phyloP scores from a whole-genome alignment of 2,329 filamentous ascomycete species.

The Diaporthe longicolla region DNA sequence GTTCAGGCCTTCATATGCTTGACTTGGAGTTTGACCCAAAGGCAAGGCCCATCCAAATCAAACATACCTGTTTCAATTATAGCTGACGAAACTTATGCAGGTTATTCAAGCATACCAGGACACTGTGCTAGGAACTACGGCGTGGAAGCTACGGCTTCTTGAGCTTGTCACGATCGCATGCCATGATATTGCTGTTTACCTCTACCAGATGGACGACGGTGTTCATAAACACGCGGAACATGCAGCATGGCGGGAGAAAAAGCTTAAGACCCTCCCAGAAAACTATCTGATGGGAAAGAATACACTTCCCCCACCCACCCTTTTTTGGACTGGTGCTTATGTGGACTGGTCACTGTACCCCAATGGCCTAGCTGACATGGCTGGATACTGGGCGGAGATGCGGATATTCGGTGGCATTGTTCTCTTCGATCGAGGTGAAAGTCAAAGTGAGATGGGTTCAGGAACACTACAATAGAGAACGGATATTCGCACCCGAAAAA shows the following conservation, averaged over 20 bases:
- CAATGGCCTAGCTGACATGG: constrained; percentile 16
- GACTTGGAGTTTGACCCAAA: neutral
- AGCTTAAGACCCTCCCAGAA: neutral
- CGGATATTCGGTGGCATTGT: constrained; percentile 18
- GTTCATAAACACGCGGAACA: constrained; percentile 19
- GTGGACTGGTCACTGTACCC: constrained; percentile 3
- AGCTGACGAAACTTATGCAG: neutral
- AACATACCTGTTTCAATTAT: neutral
- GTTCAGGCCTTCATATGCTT: constrained; percentile 3
- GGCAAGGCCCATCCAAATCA: neutral
- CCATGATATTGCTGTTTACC: constrained; percentile 17
- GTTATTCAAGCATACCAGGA: neutral
- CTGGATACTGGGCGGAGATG: constrained; percentile 15
- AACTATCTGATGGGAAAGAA: neutral
- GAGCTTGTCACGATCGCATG: constrained; percentile 1
- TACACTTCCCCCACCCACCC: neutral
- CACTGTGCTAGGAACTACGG: neutral
- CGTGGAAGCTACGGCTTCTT: constrained; percentile 20
- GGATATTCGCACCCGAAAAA: too few relatives aligned
- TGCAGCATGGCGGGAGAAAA: neutral
- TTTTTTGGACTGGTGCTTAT: constrained; percentile 1
- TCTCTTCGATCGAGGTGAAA: constrained; percentile 22
- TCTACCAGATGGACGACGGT: constrained; percentile 12
- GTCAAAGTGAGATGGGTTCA: neutral
- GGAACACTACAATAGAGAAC: too few relatives aligned